These are phyloP conservation scores for Brassica balearica DNA, from an alignment of 441 rosid species.

Conservation along the genomic window DNA sequence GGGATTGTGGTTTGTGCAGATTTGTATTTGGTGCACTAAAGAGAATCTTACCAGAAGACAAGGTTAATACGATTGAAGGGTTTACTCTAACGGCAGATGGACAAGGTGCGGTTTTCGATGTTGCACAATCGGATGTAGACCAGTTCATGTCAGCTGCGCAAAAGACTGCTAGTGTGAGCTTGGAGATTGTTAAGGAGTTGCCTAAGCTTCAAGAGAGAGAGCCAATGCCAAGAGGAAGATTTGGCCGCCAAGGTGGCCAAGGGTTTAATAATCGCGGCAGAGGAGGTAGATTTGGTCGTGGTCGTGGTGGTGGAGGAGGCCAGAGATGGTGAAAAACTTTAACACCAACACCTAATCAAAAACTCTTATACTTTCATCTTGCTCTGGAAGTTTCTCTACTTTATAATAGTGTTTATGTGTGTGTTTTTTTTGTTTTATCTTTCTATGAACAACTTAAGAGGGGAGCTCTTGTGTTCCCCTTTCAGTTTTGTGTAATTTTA, in stretches of 20 bases:
- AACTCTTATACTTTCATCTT: neutral
- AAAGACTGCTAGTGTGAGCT: slow-evolving; percentile 68
- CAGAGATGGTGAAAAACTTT: neutral
- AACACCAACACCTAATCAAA: neutral
- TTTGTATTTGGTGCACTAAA: slow-evolving; percentile 65
- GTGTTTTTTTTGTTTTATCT: neutral
- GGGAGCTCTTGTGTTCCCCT: neutral
- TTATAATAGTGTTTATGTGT: neutral
- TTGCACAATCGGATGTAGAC: slow-evolving; percentile 64
- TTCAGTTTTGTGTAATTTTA: neutral
- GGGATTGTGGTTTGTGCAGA: slow-evolving; percentile 45
- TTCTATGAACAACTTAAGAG: neutral
- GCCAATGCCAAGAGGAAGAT: slow-evolving; percentile 62
- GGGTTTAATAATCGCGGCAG: slow-evolving; percentile 30
- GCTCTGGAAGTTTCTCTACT: neutral
- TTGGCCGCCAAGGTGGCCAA: slow-evolving; percentile 40
- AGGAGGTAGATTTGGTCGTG: slow-evolving; percentile 51
- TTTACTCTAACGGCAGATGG: slow-evolving; percentile 82
- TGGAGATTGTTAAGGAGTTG: slow-evolving; percentile 67
- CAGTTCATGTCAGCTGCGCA: slow-evolving; percentile 64
- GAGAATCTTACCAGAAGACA: slow-evolving; percentile 86
- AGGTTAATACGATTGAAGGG: slow-evolving; percentile 76
- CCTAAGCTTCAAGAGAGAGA: slow-evolving; percentile 84
- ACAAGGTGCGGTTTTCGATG: slow-evolving; percentile 86
- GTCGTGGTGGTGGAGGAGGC: neutral